A percentile compares a stretch with the other conserved stretches of the same genome.
Conservation (phyloP, 768 basidiomycete genomes). For the Tricholomella constricta region DNA sequence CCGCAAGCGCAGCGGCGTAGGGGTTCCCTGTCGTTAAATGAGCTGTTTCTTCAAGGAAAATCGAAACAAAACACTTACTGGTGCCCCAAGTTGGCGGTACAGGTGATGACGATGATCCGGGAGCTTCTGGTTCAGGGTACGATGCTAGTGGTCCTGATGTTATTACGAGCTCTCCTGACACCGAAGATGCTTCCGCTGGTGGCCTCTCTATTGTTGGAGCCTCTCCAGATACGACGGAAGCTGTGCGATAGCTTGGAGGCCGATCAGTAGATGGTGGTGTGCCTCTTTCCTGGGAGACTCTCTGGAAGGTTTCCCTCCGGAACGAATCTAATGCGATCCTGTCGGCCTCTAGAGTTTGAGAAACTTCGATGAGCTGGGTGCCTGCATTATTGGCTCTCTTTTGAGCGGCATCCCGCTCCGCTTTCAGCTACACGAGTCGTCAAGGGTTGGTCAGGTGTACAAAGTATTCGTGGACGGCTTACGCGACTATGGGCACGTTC, state of each 20-base stretch:
- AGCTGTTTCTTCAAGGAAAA: background rate
- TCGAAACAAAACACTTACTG: slow-evolving; percentile 25
- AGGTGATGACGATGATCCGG: background rate
- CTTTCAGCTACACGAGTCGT: slow-evolving; percentile 28
- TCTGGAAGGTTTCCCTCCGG: slow-evolving; percentile 36
- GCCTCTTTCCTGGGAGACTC: slow-evolving; percentile 23
- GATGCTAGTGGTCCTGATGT: background rate
- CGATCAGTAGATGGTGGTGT: slow-evolving; percentile 10
- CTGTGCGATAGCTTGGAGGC: slow-evolving; percentile 32
- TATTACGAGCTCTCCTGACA: background rate
- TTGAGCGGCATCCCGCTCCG: slow-evolving; percentile 31
- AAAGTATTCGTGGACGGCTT: slow-evolving; percentile 4
- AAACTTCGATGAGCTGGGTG: slow-evolving; percentile 26
- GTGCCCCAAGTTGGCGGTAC: slow-evolving; percentile 29
- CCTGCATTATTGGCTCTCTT: slow-evolving; percentile 32
- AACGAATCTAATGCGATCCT: slow-evolving; percentile 31
- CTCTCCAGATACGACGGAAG: slow-evolving; percentile 3
- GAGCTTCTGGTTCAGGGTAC: background rate
- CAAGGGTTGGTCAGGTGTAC: background rate
- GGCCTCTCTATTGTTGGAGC: background rate
- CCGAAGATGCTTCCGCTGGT: background rate
- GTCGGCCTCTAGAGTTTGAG: slow-evolving; percentile 26
- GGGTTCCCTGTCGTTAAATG: slow-evolving; percentile 16
- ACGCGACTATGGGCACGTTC: slow-evolving; percentile 36
- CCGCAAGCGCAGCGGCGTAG: slow-evolving; percentile 20